Evolutionary conservation across 257 asterid genomes (phyloP).

Genomic region (Asclepias syriaca): DNA sequence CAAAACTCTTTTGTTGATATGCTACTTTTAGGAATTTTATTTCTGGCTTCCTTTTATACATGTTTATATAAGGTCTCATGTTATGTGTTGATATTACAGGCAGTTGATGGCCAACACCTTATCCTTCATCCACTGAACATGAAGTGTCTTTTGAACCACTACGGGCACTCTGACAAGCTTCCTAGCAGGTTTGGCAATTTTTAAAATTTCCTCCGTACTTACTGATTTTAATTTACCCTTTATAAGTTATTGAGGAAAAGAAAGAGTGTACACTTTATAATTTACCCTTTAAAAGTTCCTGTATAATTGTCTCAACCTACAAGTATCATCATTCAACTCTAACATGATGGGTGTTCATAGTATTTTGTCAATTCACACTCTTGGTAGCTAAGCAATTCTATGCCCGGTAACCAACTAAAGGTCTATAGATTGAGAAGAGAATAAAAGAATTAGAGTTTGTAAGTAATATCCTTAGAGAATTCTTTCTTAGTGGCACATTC

Average conservation of each 20-base stretch:
- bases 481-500: too few relatives aligned
- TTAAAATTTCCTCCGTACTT: background rate
- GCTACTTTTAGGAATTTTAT: background rate
- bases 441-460: background rate
- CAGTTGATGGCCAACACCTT: constrained; percentile 83
- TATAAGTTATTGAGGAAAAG: background rate
- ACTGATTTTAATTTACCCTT: background rate
- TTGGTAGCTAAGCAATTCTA: background rate
- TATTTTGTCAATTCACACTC: background rate
- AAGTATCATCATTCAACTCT: background rate
- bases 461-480: too few relatives aligned
- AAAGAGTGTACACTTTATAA: background rate
- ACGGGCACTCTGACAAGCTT: constrained; percentile 65
- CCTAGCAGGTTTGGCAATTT: constrained; percentile 62
- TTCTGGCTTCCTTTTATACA: background rate
- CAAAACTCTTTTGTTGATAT: background rate
- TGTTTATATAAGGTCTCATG: background rate
- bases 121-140: constrained; percentile 79
- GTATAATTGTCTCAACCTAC: background rate
- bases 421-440: background rate
- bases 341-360: background rate
- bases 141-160: constrained; percentile 91
- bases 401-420: background rate
- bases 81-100: constrained; percentile 39
- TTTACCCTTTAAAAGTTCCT: too few relatives aligned